Percentiles rank a stretch among this genome's conserved stretches.
Conservation (phyloP, 2,329 filamentous ascomycete species). For the Anisogramma anomala region DNA sequence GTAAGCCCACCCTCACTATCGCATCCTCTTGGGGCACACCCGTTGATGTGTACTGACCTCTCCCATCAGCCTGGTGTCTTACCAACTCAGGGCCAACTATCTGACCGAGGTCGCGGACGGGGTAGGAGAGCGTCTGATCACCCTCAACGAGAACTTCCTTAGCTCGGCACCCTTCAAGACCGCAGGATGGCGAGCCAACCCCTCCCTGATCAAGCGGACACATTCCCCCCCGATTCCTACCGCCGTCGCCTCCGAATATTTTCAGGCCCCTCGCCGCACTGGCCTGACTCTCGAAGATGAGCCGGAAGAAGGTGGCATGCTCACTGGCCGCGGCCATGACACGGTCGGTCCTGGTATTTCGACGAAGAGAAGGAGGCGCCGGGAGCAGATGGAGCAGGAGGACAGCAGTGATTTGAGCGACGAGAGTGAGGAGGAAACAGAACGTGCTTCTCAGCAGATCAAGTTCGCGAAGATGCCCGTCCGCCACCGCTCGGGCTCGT, state of each 20-base stretch:
- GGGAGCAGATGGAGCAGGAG: conserved; percentile 71
- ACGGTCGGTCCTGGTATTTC: conserved; percentile 57
- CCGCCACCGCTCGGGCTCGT: conserved; percentile 74
- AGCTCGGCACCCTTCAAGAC: conserved; percentile 74
- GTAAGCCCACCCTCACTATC: conserved; percentile 20
- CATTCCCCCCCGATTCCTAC: conserved; percentile 81
- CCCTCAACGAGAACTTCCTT: conserved; percentile 65
- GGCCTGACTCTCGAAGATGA: conserved; percentile 58
- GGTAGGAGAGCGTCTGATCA: conserved; percentile 74
- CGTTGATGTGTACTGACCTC: background rate
- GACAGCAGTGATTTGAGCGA: conserved; percentile 79
- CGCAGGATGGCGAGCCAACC: conserved; percentile 66
- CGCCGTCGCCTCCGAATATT: conserved; percentile 72
- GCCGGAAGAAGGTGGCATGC: conserved; percentile 60
- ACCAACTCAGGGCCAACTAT: conserved; percentile 71
- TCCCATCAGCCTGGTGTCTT: conserved; percentile 57
- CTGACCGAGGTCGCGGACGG: conserved; percentile 71
- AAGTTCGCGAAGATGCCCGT: conserved; percentile 95
- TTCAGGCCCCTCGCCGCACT: conserved; percentile 55
- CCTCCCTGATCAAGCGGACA: conserved; percentile 66
- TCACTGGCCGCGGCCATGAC: conserved; percentile 56
- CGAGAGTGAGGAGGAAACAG: conserved; percentile 69
- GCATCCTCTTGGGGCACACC: background rate
- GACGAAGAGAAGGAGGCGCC: conserved; percentile 51
- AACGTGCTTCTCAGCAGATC: conserved; percentile 74